These are phyloP conservation scores for Toxicodendron radicans DNA, from an alignment of 345 rosid genomes.

Conservation along the genomic window DNA sequence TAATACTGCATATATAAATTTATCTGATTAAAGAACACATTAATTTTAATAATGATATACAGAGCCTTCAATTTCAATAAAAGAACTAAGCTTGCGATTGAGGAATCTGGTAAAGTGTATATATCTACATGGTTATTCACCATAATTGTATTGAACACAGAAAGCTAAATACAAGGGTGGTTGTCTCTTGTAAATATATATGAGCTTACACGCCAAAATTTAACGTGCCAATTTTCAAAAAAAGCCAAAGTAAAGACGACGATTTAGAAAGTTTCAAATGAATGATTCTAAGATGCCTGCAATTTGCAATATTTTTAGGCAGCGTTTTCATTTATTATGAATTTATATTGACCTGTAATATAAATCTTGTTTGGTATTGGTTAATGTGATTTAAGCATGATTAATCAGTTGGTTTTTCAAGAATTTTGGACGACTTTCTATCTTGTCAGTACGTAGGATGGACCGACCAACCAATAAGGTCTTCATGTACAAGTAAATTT, in stretches of 20 bases:
- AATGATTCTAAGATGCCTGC: background rate
- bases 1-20: too few species aligned
- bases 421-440: constrained; percentile 12
- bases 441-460: constrained; percentile 26
- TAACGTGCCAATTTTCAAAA: constrained; percentile 9
- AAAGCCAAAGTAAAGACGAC: constrained; percentile 20
- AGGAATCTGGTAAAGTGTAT: background rate
- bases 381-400: background rate
- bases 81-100: background rate
- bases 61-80: background rate
- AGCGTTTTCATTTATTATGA: background rate
- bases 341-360: background rate
- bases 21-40: too few species aligned
- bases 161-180: background rate
- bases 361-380: background rate
- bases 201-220: background rate
- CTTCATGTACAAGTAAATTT: constrained; percentile 28
- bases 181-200: background rate
- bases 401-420: background rate
- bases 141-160: background rate
- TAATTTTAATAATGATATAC: too few species aligned
- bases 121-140: too few species aligned
- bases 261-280: constrained; percentile 2
- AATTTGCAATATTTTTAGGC: constrained; percentile 14
- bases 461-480: constrained; percentile 42